Conservation (phyloP, 176 grass and related monocot species). For the Aegilops bicornis region DNA sequence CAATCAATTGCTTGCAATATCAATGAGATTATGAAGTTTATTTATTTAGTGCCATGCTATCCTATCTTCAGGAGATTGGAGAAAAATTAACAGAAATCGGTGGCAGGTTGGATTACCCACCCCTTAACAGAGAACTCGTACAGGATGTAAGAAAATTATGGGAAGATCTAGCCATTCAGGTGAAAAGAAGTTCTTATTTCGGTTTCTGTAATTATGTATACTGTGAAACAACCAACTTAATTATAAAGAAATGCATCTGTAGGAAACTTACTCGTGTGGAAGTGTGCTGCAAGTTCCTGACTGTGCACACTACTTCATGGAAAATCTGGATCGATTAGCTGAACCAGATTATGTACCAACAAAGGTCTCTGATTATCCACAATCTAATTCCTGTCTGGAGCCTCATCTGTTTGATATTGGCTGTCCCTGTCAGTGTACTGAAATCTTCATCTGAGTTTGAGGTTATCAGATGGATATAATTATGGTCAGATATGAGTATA, state of each 20-base stretch:
- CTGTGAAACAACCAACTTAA: not conserved
- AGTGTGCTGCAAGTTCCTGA: conserved; percentile 93
- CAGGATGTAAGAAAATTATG: conserved; percentile 65
- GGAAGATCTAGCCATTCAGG: conserved; percentile 95
- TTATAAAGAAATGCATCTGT: conserved; percentile 20
- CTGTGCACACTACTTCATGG: conserved; percentile 98
- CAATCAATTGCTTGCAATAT: no score
- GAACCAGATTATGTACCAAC: conserved; percentile 81
- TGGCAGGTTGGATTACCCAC: conserved; percentile 67
- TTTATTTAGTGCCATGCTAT: not conserved
- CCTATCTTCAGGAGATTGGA: conserved; percentile 59
- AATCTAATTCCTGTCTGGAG: no score
- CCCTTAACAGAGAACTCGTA: conserved; percentile 64
- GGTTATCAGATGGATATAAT: no score
- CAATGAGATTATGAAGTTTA: not conserved
- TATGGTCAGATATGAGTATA: no score
- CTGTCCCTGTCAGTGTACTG: no score
- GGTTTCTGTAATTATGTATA: not conserved
- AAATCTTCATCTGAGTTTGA: no score
- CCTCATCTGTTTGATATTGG: no score
- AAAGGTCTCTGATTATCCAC: conserved; percentile 46
- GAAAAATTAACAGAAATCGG: conserved; percentile 82
- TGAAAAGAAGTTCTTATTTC: conserved; percentile 21
- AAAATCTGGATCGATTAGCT: conserved; percentile 78
- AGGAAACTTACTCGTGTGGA: conserved; percentile 88